These are phyloP conservation scores for Apiotrichum gamsii DNA, from an alignment of 1,284 basidiomycete species.

Conservation along the genomic window DNA sequence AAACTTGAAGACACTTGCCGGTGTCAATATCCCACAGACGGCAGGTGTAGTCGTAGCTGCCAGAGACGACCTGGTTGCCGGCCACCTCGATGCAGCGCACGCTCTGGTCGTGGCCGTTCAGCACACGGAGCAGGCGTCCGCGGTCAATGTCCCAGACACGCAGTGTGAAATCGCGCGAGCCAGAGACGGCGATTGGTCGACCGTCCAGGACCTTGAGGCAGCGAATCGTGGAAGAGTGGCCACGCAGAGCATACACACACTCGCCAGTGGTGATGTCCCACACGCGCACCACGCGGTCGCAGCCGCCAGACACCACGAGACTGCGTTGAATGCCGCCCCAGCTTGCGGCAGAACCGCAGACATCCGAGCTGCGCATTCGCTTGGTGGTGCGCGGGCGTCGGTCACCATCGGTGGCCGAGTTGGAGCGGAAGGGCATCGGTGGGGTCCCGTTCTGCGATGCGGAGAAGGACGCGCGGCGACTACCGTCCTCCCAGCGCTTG, in stretches of 20 bases:
- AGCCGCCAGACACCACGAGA: slow-evolving; percentile 83
- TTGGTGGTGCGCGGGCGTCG: neutral
- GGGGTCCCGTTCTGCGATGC: neutral
- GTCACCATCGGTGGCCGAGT: slow-evolving; percentile 1
- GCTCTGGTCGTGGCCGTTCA: slow-evolving; percentile 73
- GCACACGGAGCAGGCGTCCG: slow-evolving; percentile 62
- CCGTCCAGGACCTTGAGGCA: slow-evolving; percentile 84
- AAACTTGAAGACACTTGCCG: slow-evolving; percentile 73
- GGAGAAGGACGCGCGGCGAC: slow-evolving; percentile 7
- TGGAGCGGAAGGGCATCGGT: neutral
- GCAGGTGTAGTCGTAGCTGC: slow-evolving; percentile 81
- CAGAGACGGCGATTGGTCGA: slow-evolving; percentile 80
- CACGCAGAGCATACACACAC: slow-evolving; percentile 71
- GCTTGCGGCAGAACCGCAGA: slow-evolving; percentile 60
- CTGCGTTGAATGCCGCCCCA: slow-evolving; percentile 59
- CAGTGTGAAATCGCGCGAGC: slow-evolving; percentile 77
- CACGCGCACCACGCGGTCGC: slow-evolving; percentile 80
- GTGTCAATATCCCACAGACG: slow-evolving; percentile 78
- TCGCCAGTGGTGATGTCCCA: slow-evolving; percentile 83
- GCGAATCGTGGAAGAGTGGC: slow-evolving; percentile 86
- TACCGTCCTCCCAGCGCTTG: neutral
- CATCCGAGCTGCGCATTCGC: slow-evolving; percentile 50
- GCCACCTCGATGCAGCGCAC: slow-evolving; percentile 85
- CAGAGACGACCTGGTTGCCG: slow-evolving; percentile 73
- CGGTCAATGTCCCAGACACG: slow-evolving; percentile 89